A percentile compares a stretch with the other conserved stretches of the same genome.
Conservation (phyloP, 2,329 filamentous ascomycete species). For the Sclerotinia minor region DNA sequence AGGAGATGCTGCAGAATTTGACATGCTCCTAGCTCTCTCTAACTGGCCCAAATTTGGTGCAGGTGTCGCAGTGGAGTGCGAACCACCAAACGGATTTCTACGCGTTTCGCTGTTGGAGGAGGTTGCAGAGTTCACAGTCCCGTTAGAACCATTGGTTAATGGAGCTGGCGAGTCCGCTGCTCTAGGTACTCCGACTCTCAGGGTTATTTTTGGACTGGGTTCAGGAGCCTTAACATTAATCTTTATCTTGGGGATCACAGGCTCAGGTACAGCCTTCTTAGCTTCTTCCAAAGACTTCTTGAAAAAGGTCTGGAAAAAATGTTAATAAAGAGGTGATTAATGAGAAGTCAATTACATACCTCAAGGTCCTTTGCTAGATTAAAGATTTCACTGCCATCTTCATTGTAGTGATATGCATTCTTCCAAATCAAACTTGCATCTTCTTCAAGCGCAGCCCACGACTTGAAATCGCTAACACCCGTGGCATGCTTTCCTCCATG, state of each 20-base stretch:
- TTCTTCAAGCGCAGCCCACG: slow-evolving; percentile 79
- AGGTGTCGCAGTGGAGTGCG: slow-evolving; percentile 32
- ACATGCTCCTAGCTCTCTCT: slow-evolving; percentile 40
- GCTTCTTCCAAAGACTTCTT: slow-evolving; percentile 68
- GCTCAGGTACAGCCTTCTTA: slow-evolving; percentile 70
- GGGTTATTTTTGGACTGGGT: slow-evolving; percentile 64
- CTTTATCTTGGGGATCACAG: slow-evolving; percentile 67
- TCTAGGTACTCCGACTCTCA: slow-evolving; percentile 58
- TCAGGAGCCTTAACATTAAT: slow-evolving; percentile 68
- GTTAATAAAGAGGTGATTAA: slow-evolving; percentile 25
- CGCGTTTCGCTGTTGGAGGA: slow-evolving; percentile 35
- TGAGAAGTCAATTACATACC: slow-evolving; percentile 49
- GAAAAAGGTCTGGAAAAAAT: slow-evolving; percentile 61
- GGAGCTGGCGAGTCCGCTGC: slow-evolving; percentile 54
- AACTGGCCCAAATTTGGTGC: slow-evolving; percentile 37
- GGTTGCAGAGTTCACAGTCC: slow-evolving; percentile 18
- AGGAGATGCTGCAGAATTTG: slow-evolving; percentile 40
- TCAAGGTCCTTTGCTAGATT: slow-evolving; percentile 75
- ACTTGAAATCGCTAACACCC: slow-evolving; percentile 69
- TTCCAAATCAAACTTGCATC: slow-evolving; percentile 80
- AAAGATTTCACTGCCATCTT: slow-evolving; percentile 85
- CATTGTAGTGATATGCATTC: slow-evolving; percentile 87
- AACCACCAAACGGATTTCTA: slow-evolving; percentile 39
- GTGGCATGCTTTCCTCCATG: slow-evolving; percentile 65
- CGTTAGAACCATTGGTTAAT: slow-evolving; percentile 47